These are phyloP conservation scores for Ophiostoma montium DNA, from an alignment of 2,329 filamentous ascomycete genomes.

Conservation along the genomic window DNA sequence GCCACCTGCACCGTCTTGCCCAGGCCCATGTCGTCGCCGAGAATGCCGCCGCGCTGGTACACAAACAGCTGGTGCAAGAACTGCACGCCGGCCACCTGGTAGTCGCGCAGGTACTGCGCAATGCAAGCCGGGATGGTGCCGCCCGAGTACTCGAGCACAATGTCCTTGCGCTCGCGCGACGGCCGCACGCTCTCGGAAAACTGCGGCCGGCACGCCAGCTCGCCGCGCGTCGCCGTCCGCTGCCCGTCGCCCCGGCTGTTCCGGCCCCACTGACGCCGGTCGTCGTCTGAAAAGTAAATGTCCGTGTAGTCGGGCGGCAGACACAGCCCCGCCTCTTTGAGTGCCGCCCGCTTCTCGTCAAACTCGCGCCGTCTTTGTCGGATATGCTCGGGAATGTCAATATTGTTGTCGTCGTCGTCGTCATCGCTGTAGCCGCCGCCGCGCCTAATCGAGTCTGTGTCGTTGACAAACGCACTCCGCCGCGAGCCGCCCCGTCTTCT, in stretches of 20 bases:
- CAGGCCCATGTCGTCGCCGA: slow-evolving; percentile 95
- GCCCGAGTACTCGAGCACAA: slow-evolving; percentile 58
- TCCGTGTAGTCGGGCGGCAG: slow-evolving; percentile 66
- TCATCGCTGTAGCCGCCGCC: slow-evolving; percentile 1
- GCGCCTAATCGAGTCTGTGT: not conserved
- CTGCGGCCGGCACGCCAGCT: slow-evolving; percentile 37
- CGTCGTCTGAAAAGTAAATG: slow-evolving; percentile 60
- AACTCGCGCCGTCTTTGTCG: slow-evolving; percentile 53
- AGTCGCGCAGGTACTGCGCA: slow-evolving; percentile 81
- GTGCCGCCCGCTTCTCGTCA: slow-evolving; percentile 41
- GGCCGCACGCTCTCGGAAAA: slow-evolving; percentile 50
- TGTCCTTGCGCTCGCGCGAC: slow-evolving; percentile 57
- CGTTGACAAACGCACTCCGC: not conserved
- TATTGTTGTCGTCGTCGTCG: slow-evolving; percentile 17
- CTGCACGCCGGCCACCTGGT: slow-evolving; percentile 71
- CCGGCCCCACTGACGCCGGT: slow-evolving; percentile 7
- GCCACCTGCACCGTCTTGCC: slow-evolving; percentile 96
- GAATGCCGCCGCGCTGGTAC: slow-evolving; percentile 76
- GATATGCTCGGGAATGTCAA: slow-evolving; percentile 57
- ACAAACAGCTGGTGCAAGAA: slow-evolving; percentile 86
- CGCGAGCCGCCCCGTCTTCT: slow-evolving; percentile 13
- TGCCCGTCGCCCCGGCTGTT: not conserved
- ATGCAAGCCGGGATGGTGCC: slow-evolving; percentile 79
- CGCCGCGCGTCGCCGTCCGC: not conserved
- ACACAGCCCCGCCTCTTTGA: slow-evolving; percentile 56